A percentile compares a stretch with the other conserved stretches of the same genome.
These are phyloP conservation scores for Blastobotrys proliferans DNA, from an alignment of 1,139 yeast species.

Conservation along the genomic window DNA sequence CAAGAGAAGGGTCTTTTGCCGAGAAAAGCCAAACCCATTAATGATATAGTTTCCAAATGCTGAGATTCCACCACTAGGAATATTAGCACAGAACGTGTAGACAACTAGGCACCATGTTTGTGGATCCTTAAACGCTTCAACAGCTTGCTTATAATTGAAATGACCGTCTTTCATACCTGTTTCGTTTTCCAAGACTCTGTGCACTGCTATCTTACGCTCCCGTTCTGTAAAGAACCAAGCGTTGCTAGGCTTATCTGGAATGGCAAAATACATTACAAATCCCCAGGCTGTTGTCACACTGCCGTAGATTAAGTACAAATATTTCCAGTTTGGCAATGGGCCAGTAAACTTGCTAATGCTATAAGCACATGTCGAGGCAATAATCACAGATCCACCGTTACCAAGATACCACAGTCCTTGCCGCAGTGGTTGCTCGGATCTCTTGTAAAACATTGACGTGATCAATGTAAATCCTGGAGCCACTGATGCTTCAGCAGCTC, in stretches of 20 bases:
- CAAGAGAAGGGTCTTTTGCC: conserved; percentile 26
- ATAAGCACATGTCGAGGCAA: too few species aligned
- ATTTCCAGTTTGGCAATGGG: conserved; percentile 32
- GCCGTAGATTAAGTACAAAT: conserved; percentile 38
- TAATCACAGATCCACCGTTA: conserved; percentile 27
- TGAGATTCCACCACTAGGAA: conserved; percentile 47
- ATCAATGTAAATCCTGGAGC: conserved; percentile 53
- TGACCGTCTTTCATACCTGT: conserved; percentile 51
- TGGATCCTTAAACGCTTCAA: conserved; percentile 38
- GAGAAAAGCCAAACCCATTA: conserved; percentile 29
- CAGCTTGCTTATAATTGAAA: conserved; percentile 49
- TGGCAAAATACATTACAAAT: conserved; percentile 39
- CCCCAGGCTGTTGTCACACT: conserved; percentile 44
- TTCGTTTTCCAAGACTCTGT: conserved; percentile 45
- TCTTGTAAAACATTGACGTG: conserved; percentile 53
- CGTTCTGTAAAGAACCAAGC: conserved; percentile 50
- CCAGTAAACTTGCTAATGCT: conserved; percentile 43
- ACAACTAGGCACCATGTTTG: too few species aligned
- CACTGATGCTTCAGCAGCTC: conserved; percentile 52
- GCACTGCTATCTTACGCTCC: conserved; percentile 51
- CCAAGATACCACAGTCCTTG: conserved; percentile 25
- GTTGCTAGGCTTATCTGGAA: conserved; percentile 53
- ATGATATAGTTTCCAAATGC: conserved; percentile 32
- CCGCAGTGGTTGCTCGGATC: conserved; percentile 48
- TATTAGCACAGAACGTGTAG: conserved; percentile 42